These are phyloP conservation scores for Poa annua DNA, from an alignment of 176 grass and related monocot genomes.

Conservation along the genomic window DNA sequence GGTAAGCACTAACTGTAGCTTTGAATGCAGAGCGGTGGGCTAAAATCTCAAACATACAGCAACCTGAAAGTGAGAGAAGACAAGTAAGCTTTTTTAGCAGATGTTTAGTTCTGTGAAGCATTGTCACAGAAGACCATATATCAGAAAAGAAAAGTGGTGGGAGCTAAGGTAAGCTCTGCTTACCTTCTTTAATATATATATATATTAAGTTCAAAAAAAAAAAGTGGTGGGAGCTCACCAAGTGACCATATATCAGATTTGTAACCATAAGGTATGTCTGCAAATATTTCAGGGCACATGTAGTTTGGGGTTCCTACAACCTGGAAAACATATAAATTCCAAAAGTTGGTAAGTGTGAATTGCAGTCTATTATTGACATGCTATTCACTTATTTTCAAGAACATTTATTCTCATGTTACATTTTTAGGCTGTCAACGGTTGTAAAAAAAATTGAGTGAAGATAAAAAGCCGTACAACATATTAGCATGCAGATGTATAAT, in stretches of 20 bases:
- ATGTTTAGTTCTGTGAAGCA: slow-evolving; percentile 17
- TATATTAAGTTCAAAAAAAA: no score
- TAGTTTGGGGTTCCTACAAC: slow-evolving; percentile 89
- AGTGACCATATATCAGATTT: slow-evolving; percentile 92
- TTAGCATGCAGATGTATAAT: neutral
- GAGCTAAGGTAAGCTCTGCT: no score
- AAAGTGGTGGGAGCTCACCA: slow-evolving; percentile 44
- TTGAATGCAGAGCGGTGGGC: slow-evolving; percentile 80
- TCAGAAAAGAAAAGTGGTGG: neutral
- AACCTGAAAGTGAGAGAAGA: slow-evolving; percentile 57
- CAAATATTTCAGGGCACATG: slow-evolving; percentile 89
- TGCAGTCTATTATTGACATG: neutral
- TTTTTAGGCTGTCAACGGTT: neutral
- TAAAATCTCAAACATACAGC: slow-evolving; percentile 96
- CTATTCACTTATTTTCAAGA: neutral
- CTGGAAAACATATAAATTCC: slow-evolving; percentile 45
- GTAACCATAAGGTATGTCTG: slow-evolving; percentile 85
- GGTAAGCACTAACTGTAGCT: slow-evolving; percentile 64
- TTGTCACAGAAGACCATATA: slow-evolving; percentile 2
- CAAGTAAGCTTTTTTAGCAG: neutral
- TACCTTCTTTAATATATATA: no score
- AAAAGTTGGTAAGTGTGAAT: neutral
- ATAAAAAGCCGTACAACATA: slow-evolving; percentile 4
- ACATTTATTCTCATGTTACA: neutral
- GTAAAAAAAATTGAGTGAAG: slow-evolving; percentile 4